Percentiles rank a stretch among this genome's conserved stretches.
phyloP scores from a whole-genome alignment of 306 rosid species.

The Fragaria iinumae region DNA sequence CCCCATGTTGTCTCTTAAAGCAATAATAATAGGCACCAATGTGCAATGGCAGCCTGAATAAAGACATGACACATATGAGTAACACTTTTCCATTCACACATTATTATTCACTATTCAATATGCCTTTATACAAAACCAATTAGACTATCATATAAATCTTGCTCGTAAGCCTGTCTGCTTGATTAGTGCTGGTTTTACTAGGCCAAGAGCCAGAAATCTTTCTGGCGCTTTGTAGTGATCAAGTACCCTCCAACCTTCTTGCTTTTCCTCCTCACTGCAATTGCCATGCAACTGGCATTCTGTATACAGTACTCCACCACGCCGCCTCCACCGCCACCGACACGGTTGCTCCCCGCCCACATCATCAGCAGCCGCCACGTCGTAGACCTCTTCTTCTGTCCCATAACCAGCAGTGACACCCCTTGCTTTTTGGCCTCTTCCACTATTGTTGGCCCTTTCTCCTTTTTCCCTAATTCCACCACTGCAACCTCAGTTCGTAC shows the following conservation, averaged over 20 bases:
- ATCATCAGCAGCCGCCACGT: constrained; percentile 89
- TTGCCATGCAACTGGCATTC: constrained; percentile 90
- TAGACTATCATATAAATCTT: background rate
- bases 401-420: constrained; percentile 67
- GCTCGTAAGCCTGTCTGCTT: background rate
- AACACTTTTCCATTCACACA: constrained; percentile 29
- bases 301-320: constrained; percentile 81
- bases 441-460: constrained; percentile 77
- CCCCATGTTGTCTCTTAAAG: background rate
- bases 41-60: background rate
- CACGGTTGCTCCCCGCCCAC: constrained; percentile 60
- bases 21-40: constrained; percentile 14
- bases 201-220: constrained; percentile 97
- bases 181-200: constrained; percentile 7
- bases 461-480: constrained; percentile 59
- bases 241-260: constrained; percentile 83
- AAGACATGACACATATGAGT: constrained; percentile 13
- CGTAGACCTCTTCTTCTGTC: constrained; percentile 84
- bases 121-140: constrained; percentile 33
- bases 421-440: constrained; percentile 85
- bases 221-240: constrained; percentile 94
- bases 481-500: constrained; percentile 71
- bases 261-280: constrained; percentile 86
- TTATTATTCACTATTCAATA: constrained; percentile 27
- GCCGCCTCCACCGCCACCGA: background rate